Evolutionary conservation across 2,329 filamentous ascomycete genomes (phyloP), one percentile per base, ranked within the genome.

Genomic region (Talaromyces sp.): DNA sequence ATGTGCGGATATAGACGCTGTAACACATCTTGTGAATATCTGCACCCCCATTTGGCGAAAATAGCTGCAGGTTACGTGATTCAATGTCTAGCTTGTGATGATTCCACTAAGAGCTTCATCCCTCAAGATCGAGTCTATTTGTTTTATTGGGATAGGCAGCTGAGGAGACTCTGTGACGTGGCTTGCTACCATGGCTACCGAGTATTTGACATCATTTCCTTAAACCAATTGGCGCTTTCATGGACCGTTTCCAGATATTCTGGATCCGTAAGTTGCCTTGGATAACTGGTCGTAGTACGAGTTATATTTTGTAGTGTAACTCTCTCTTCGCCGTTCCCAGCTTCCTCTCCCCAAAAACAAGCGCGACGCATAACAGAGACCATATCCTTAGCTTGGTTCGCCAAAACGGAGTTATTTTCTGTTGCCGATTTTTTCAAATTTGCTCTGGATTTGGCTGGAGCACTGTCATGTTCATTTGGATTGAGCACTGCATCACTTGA

Each of bases 291-390:
- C 14, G 21, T 9, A 21, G 48, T 18, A n/a, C 14, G 48, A 31
- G 58, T 58, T 16, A 60, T 14, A 25, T 31, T n/a, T 12, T 39
- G 33, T 21, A 63, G 18, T 3, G 62, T 60, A 14, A 79, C 77
- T 37, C 69, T 72, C 21, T 72, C 67, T 65, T 79, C 73, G 1
- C 69, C 75, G 61, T 75, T 70, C 0, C 76, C 74, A 52, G 73
- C 76, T 64, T 78, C 76, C 5, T 73, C 70, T 0, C 76, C 77
- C 70, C 73, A 78, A 63, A 80, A 80, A 66, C 78, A 80, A 3
- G 77, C 77, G 33, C 73, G 67, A 5, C 71, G 75, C 76, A 80
- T 75, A 9, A 75, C 65, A 42, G 75, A 72, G 1, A 75, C 75
- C 72, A 80, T 75, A 59, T 80, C 77, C 25, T 69, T 67, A 5